A percentile compares a stretch with the other conserved stretches of the same genome.
These are phyloP conservation scores for Noccaea caerulescens DNA, from an alignment of 345 rosid genomes.

Conservation along the genomic window DNA sequence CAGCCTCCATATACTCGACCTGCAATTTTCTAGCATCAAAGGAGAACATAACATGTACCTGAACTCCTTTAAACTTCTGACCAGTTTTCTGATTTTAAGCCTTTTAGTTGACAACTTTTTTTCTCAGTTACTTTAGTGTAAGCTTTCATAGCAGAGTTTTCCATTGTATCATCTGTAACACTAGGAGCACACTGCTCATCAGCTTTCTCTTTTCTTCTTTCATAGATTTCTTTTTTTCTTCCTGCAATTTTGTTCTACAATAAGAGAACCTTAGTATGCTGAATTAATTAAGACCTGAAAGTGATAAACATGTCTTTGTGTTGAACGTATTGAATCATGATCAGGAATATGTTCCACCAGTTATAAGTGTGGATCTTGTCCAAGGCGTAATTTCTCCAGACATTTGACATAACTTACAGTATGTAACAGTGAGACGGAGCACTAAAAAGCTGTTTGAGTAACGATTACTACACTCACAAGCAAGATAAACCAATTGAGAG, in stretches of 20 bases:
- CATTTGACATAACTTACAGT: constrained; percentile 21
- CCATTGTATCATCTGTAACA: constrained; percentile 36
- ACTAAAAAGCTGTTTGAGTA: not conserved
- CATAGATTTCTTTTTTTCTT: constrained; percentile 3
- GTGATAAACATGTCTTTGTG: constrained; percentile 8
- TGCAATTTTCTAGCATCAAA: constrained; percentile 66
- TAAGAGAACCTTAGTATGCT: constrained; percentile 18
- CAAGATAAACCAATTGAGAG: too few species aligned
- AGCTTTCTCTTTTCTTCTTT: constrained; percentile 12
- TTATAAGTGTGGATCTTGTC: constrained; percentile 8
- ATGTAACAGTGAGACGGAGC: constrained; percentile 6
- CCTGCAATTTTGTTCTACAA: constrained; percentile 23
- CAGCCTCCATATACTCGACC: constrained; percentile 92
- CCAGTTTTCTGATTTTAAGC: constrained; percentile 28
- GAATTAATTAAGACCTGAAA: constrained; percentile 4
- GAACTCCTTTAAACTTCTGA: constrained; percentile 40
- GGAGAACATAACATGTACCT: constrained; percentile 71
- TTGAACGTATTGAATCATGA: constrained; percentile 4
- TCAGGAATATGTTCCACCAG: constrained; percentile 17
- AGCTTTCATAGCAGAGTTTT: constrained; percentile 37
- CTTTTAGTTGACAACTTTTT: constrained; percentile 25
- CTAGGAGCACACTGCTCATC: constrained; percentile 39
- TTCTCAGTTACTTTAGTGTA: constrained; percentile 19
- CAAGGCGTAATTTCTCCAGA: constrained; percentile 21
- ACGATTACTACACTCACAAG: too few species aligned